Base-by-base conservation (phyloP, 2,329 filamentous ascomycete species). In the Fusarium luffae region DNA sequence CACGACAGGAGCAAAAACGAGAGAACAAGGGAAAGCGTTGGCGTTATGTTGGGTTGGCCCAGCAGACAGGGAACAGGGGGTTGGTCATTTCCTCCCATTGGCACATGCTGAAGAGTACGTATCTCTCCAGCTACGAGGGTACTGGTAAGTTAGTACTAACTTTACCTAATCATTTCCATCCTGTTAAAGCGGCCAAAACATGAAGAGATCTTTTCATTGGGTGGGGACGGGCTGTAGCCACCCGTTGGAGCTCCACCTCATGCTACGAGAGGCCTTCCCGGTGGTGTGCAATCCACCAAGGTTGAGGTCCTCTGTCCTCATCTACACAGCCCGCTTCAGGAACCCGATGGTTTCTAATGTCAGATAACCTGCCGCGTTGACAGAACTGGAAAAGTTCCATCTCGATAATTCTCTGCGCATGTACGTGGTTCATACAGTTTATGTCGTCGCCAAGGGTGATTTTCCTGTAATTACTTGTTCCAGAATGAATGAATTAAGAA, bases 31-130 rank as follows among this genome's bases (percentile, higher is more conserved):
- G 47, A 70, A 71, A 61, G 68, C 59, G 68, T 54, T 68, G 68
- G 68, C 47, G 68, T 70, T 59, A 66, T 68, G 63, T 49, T 59
- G 43, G 63, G 55, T 71, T 71, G 68, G 68, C 68, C 63, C 68
- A 71, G 68, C 59, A 71, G 59, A 37, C 49, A 27, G 37, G 47
- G 43, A 63, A 44, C 62, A 60, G 37, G 68, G 68, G 63, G 54
- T 59, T 68, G 60, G 55, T 32, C 25, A 43, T 61, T 30, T 52
- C n/a, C 23, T 41, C 49, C 34, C 18, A 34, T 55, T 64, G 30
- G 49, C 59, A 68, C 44, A 60, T 48, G 41, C 44, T 42, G n/a
- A 54, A 32, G 18, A 42, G 61, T 70, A 70, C 54, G 63, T 70
- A 70, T 48, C 16, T 16, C 16, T 37, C 18, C 34, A 37, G 34